phyloP scores from a whole-genome alignment of 2,329 filamentous ascomycete species.

The Graphiopsis chlorocephala region DNA sequence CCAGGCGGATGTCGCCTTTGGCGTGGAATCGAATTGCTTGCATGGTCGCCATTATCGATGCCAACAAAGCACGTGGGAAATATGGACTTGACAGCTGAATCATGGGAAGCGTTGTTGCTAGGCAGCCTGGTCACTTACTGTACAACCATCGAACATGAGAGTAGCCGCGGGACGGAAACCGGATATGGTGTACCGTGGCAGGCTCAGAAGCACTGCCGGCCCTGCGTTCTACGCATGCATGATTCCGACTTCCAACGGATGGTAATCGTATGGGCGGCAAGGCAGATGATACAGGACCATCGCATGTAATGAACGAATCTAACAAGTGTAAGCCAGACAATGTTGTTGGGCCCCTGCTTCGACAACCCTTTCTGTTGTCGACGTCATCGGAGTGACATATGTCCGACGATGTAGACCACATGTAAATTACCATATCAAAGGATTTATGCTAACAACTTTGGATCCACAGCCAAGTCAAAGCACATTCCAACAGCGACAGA shows the following conservation, averaged over 20 bases:
- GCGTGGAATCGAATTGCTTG: slow-evolving; percentile 25
- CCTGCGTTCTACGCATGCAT: background rate
- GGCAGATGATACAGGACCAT: too few relatives aligned
- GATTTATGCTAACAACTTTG: too few relatives aligned
- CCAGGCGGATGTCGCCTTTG: slow-evolving; percentile 23
- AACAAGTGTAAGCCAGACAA: background rate
- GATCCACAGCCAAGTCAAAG: too few relatives aligned
- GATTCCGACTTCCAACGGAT: background rate
- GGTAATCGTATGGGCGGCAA: background rate
- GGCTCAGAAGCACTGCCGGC: background rate
- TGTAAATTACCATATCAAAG: too few relatives aligned
- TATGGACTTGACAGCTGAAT: background rate
- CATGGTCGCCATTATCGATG: slow-evolving; percentile 15
- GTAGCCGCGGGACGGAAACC: background rate
- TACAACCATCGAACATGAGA: background rate
- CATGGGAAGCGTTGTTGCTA: background rate
- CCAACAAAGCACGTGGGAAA: background rate
- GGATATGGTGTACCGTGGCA: background rate
- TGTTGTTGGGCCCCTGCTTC: background rate
- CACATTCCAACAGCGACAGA: too few relatives aligned
- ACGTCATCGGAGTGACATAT: background rate
- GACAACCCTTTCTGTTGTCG: background rate
- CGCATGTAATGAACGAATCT: background rate
- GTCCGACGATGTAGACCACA: background rate
- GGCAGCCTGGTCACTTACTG: background rate